These are phyloP conservation scores for Tulasnella sp. DNA, from an alignment of 768 basidiomycete species.

Conservation along the genomic window DNA sequence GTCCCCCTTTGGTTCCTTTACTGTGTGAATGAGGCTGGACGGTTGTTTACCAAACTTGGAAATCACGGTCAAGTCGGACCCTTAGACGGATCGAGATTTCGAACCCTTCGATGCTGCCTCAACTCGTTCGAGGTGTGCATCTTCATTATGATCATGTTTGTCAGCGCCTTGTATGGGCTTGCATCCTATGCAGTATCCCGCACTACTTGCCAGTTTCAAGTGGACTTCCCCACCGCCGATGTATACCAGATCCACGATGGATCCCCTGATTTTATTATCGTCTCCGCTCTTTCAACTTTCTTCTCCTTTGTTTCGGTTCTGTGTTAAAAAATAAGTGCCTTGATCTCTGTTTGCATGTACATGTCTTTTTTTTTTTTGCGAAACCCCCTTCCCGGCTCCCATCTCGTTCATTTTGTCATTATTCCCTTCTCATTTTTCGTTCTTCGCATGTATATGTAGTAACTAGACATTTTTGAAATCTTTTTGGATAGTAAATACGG, in stretches of 20 bases:
- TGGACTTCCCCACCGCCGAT: not conserved
- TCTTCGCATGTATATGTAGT: slow-evolving; percentile 7
- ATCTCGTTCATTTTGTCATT: slow-evolving; percentile 13
- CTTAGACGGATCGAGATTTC: slow-evolving; percentile 2
- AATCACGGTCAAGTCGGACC: slow-evolving; percentile 11
- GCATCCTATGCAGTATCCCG: not conserved
- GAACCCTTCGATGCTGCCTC: slow-evolving; percentile 4
- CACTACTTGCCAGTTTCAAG: not conserved
- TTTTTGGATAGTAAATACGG: not conserved
- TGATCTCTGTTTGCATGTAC: not conserved
- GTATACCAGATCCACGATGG: not conserved
- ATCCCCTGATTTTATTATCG: not conserved
- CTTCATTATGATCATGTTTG: not conserved
- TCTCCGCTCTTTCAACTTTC: not conserved
- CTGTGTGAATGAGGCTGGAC: not conserved
- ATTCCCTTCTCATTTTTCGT: slow-evolving; percentile 11
- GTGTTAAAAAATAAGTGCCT: not conserved
- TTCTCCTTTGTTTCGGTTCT: not conserved
- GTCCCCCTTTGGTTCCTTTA: not conserved
- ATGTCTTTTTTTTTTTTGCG: not conserved
- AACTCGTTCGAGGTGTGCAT: not conserved
- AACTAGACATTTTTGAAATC: slow-evolving; percentile 4
- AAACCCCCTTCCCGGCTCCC: not conserved
- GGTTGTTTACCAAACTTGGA: not conserved
- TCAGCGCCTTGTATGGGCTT: not conserved